These are phyloP conservation scores for Aschersonia sp. DNA, from an alignment of 2,329 filamentous ascomycete genomes.

Conservation along the genomic window DNA sequence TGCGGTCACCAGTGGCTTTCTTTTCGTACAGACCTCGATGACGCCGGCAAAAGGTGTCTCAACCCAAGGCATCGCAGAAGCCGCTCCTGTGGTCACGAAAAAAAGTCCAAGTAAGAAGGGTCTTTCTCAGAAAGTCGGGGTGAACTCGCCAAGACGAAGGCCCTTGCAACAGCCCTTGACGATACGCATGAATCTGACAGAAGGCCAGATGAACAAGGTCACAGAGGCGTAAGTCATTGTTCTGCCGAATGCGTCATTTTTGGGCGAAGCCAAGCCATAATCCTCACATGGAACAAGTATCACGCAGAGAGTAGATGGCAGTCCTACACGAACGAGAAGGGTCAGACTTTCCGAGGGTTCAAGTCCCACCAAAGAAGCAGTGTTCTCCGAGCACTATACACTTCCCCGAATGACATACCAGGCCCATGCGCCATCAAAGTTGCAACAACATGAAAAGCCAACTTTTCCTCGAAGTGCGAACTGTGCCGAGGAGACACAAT, in stretches of 20 bases:
- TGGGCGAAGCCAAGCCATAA: no score
- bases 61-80: neutral
- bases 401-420: neutral
- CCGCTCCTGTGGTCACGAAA: neutral
- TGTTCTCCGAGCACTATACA: slow-evolving; percentile 1
- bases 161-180: slow-evolving; percentile 23
- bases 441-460: neutral
- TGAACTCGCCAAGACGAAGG: slow-evolving; percentile 17
- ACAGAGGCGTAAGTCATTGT: slow-evolving; percentile 25
- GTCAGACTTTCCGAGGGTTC: neutral
- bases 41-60: neutral
- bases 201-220: slow-evolving; percentile 32
- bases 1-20: neutral
- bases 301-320: slow-evolving; percentile 15
- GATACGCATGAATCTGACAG: slow-evolving; percentile 32
- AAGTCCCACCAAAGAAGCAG: neutral
- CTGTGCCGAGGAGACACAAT: neutral
- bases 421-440: neutral
- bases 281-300: slow-evolving; percentile 13
- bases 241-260: neutral
- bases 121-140: slow-evolving; percentile 13
- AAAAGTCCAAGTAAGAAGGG: neutral
- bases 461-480: neutral
- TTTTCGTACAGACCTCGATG: neutral
- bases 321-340: slow-evolving; percentile 9